Conservation (phyloP, 371 early-diverging fungal genomes). For the Mucor circinelloides region DNA sequence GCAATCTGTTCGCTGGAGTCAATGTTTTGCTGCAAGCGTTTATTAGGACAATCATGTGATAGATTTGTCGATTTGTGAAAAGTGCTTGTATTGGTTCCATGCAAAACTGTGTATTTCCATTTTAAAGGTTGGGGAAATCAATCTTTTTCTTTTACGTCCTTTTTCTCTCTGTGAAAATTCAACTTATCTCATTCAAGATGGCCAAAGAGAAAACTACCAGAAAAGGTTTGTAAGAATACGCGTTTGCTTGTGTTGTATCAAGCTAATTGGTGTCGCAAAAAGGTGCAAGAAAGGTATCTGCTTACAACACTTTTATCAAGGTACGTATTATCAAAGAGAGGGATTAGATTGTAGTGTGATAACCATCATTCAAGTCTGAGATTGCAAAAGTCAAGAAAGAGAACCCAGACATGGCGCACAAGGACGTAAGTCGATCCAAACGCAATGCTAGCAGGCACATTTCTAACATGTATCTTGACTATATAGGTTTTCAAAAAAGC, state of each 20-base stretch:
- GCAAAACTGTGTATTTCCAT: not conserved
- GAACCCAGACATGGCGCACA: constrained; percentile 46
- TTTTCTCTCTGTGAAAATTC: constrained; percentile 1
- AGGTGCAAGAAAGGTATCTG: constrained; percentile 45
- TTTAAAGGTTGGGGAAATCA: constrained; percentile 3
- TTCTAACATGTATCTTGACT: not conserved
- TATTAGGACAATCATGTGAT: not conserved
- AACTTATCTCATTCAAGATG: constrained; percentile 3
- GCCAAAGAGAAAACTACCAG: constrained; percentile 7
- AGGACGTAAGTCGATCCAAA: constrained; percentile 22
- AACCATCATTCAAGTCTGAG: constrained; percentile 28
- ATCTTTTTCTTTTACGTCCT: constrained; percentile 2
- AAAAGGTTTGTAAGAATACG: constrained; percentile 4
- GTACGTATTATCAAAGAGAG: not conserved
- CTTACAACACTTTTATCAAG: constrained; percentile 61
- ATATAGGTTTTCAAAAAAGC: constrained; percentile 55
- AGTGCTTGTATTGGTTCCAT: not conserved
- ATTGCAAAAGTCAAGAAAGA: constrained; percentile 55
- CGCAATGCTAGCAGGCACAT: not conserved
- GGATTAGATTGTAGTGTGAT: not conserved
- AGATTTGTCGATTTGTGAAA: not conserved
- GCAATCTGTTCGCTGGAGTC: not conserved
- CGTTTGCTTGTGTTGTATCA: not conserved
- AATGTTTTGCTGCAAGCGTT: not conserved
- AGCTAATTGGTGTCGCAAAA: not conserved